Base-by-base conservation (phyloP, 108 stramenopile species). In the Cyclotella baltica region DNA sequence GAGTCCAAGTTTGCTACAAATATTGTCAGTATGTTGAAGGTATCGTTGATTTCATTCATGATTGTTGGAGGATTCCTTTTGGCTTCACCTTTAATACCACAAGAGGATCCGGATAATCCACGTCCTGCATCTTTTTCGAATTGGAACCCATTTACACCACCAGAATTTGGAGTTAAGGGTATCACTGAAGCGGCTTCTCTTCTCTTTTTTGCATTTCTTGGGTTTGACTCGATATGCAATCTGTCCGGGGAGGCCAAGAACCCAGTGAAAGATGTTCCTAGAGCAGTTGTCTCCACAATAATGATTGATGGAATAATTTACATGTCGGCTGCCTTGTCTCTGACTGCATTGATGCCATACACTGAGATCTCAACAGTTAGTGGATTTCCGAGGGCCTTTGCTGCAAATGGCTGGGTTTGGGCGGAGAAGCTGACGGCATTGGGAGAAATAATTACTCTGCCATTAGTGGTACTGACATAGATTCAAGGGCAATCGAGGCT, bases 401-500 rank as follows among this genome's bases (percentile, higher is more conserved):
- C 64, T 25, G 63, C 83, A 4, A 81, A 85, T 62, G 93, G 91
- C 5, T 72, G 83, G 36, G 48, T 35, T 28, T 84, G 83, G 88
- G 91, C 91, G 0, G 78, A 84, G 28, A 77, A 85, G 16, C 18
- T 96, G n/a, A 74, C 83, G 6, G 89, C 89, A 11, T 25, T 73
- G 25, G 97, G 97, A 50, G 96, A 97, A 80, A 64, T 97, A 4
- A 35, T 92, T 37, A 94, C 92, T 13, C 72, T 98, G 11, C 97
- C 97, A 0, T 74, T 98, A 8, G 97, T 98, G 3, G 95, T 98
- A 19, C 63, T 98, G 43, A 86, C 96, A 8, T 85, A 89, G 4
- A 76, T 97, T 29, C 83, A 94, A 85, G 89, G 95, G 29, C 97
- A 98, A 73, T 92, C 95, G 16, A 86, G 96, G 22, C 66, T 98